A percentile compares a stretch with the other conserved stretches of the same genome.
phyloP scores from a whole-genome alignment of 2,329 filamentous ascomycete genomes.

The Sclerotinia subarctica region DNA sequence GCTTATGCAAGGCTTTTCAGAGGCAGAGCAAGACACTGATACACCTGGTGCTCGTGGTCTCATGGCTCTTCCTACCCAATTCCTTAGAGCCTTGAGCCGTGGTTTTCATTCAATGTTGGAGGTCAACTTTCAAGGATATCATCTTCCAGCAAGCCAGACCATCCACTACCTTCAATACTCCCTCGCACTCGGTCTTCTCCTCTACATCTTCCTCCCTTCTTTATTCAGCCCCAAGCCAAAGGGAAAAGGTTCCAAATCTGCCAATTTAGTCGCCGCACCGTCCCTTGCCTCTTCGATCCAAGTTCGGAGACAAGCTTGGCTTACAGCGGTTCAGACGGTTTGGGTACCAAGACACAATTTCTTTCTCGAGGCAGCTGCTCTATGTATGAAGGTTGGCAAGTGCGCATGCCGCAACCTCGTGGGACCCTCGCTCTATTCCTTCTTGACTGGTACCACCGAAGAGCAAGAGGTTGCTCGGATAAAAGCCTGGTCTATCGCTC shows the following conservation, averaged over 20 bases:
- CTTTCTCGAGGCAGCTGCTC: constrained; percentile 76
- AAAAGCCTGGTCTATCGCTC: constrained; percentile 88
- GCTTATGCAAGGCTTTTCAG: constrained; percentile 77
- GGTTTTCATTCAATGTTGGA: constrained; percentile 43
- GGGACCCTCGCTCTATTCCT: constrained; percentile 72
- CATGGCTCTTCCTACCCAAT: constrained; percentile 58
- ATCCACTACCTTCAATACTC: constrained; percentile 53
- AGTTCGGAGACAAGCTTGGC: constrained; percentile 84
- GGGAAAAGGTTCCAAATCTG: constrained; percentile 52
- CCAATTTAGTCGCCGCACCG: constrained; percentile 54
- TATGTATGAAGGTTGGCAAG: constrained; percentile 77
- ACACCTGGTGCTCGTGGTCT: constrained; percentile 64
- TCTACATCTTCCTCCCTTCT: constrained; percentile 55
- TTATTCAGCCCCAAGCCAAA: constrained; percentile 44
- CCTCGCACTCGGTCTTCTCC: constrained; percentile 50
- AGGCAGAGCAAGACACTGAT: constrained; percentile 60
- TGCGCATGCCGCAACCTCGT: constrained; percentile 75
- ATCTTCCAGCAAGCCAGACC: constrained; percentile 45
- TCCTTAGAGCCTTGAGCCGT: constrained; percentile 50
- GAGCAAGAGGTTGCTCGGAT: constrained; percentile 83
- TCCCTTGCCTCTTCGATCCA: constrained; percentile 79
- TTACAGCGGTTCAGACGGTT: constrained; percentile 87
- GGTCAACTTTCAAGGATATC: constrained; percentile 54
- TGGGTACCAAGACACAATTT: constrained; percentile 88
- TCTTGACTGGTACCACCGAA: constrained; percentile 73